These are phyloP conservation scores for Peronospora belbahrii DNA, from an alignment of 352 stramenopile species.

Conservation along the genomic window DNA sequence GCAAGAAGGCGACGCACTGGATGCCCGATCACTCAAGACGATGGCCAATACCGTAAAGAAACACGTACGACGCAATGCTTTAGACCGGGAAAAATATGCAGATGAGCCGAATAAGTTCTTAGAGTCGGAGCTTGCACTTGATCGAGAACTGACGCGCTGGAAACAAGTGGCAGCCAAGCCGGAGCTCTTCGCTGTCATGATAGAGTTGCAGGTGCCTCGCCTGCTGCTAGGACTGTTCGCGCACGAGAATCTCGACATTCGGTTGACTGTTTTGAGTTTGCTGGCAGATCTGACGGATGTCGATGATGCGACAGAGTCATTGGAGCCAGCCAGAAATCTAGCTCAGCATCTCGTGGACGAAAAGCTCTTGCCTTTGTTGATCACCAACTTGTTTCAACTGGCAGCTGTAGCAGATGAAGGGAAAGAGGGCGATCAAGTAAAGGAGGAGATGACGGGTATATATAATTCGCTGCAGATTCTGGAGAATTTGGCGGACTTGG, in stretches of 20 bases:
- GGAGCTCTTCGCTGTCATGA: conserved; percentile 42
- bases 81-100: conserved; percentile 70
- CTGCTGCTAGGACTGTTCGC: conserved; percentile 69
- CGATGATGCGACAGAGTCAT: conserved; percentile 37
- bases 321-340: conserved; percentile 37
- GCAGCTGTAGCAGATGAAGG: conserved; percentile 7
- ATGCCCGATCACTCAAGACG: conserved; percentile 64
- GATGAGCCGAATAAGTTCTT: conserved; percentile 78
- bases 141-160: conserved; percentile 47
- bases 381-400: conserved; percentile 40
- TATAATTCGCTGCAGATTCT: conserved; percentile 80
- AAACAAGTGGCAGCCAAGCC: conserved; percentile 54
- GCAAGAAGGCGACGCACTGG: conserved; percentile 44
- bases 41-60: conserved; percentile 64
- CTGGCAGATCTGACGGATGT: conserved; percentile 67
- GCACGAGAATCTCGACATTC: conserved; percentile 80
- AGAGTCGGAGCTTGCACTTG: conserved; percentile 69
- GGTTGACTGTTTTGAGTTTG: conserved; percentile 43
- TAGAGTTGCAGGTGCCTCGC: conserved; percentile 53
- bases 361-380: conserved; percentile 45
- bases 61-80: conserved; percentile 65
- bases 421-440: conserved; percentile 22
- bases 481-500: conserved; percentile 65
- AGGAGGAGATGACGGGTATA: conserved; percentile 64
- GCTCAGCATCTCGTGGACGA: conserved; percentile 53